Conservation (phyloP, 106 monocot genomes). For the Alisma plantagoaquatica region DNA sequence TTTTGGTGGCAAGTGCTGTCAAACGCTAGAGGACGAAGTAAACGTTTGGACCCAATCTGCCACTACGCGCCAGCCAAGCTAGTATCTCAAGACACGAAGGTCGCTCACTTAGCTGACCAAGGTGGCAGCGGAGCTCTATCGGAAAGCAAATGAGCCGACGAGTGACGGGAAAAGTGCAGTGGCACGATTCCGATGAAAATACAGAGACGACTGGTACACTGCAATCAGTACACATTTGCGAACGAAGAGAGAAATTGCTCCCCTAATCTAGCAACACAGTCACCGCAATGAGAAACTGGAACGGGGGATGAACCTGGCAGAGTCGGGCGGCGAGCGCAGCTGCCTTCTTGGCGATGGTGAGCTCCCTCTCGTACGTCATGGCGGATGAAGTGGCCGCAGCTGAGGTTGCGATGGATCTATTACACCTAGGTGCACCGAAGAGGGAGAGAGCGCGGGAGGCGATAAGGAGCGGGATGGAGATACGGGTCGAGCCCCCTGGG, state of each 20-base stretch:
- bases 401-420: not conserved
- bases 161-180: too few relatives aligned
- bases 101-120: too few relatives aligned
- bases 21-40: too few relatives aligned
- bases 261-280: not conserved
- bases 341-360: conserved; percentile 84
- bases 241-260: not conserved
- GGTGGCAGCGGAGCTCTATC: too few relatives aligned
- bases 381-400: conserved; percentile 3
- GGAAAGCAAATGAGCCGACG: too few relatives aligned
- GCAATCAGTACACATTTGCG: not conserved
- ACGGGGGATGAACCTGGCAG: conserved; percentile 34
- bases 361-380: conserved; percentile 42
- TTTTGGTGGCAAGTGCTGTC: too few relatives aligned
- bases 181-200: not conserved
- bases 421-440: not conserved
- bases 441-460: not conserved
- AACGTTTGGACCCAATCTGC: too few relatives aligned
- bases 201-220: not conserved
- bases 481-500: not conserved
- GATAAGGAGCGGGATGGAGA: not conserved
- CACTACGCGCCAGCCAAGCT: too few relatives aligned
- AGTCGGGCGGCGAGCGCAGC: conserved; percentile 70
- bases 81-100: too few relatives aligned
- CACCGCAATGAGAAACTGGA: not conserved